These are phyloP conservation scores for Naganishia antarctica DNA, from an alignment of 768 basidiomycete genomes.

Conservation along the genomic window DNA sequence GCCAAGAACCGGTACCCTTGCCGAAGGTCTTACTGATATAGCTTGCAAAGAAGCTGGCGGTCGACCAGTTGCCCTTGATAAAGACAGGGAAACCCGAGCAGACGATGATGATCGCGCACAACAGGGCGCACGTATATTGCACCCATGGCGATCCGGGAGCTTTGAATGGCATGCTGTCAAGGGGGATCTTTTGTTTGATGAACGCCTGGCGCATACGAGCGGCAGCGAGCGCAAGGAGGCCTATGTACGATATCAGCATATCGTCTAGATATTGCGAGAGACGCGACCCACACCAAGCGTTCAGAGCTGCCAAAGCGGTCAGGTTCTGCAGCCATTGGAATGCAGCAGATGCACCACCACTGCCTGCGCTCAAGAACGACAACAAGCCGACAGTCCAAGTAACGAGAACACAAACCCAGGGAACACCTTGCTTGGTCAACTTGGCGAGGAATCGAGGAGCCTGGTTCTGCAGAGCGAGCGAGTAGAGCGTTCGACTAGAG, in stretches of 20 bases:
- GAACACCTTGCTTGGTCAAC: conserved; percentile 42
- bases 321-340: conserved; percentile 37
- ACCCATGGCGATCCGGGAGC: conserved; percentile 48
- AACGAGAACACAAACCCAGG: conserved; percentile 40
- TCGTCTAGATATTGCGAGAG: not conserved
- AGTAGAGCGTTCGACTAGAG: conserved; percentile 42
- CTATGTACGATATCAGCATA: not conserved
- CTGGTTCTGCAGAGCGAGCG: conserved; percentile 42
- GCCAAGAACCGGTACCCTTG: not conserved
- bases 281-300: conserved; percentile 29
- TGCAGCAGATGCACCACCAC: conserved; percentile 28
- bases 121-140: conserved; percentile 24
- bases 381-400: conserved; percentile 29
- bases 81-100: conserved; percentile 43
- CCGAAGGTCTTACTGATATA: conserved; percentile 32
- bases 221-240: conserved; percentile 15
- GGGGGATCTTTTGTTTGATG: conserved; percentile 45
- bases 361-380: conserved; percentile 24
- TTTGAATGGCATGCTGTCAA: conserved; percentile 46
- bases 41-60: conserved; percentile 32
- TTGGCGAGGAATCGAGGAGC: conserved; percentile 40
- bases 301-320: conserved; percentile 29
- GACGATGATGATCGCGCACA: conserved; percentile 34
- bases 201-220: conserved; percentile 29
- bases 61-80: conserved; percentile 36